Evolutionary conservation across 768 basidiomycete genomes (phyloP).

Genomic region (Rubroboletus satanas): DNA sequence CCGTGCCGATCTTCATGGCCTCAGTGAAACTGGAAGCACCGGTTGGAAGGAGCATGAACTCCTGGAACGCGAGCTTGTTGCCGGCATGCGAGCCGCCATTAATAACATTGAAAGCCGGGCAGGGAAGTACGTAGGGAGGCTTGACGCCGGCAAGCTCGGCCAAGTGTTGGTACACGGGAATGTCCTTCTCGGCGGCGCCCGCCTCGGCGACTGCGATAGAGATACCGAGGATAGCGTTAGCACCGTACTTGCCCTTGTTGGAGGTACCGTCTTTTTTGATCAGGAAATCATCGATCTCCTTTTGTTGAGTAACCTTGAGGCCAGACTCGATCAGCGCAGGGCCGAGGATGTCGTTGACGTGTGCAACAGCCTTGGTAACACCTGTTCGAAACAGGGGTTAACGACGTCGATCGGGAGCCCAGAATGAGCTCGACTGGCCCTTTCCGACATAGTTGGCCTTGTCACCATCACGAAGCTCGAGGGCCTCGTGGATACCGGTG

Average conservation of each 20-base stretch:
- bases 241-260: conserved; percentile 99
- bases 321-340: conserved; percentile 83
- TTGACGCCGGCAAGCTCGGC: conserved; percentile 95
- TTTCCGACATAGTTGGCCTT: conserved; percentile 93
- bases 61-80: conserved; percentile 99
- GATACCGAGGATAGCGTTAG: conserved; percentile 98
- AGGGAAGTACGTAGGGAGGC: conserved; percentile 88
- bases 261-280: conserved; percentile 96
- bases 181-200: conserved; percentile 89
- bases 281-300: conserved; percentile 95
- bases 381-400: conserved; percentile 43
- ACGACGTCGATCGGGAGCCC: not conserved
- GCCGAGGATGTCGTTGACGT: conserved; percentile 90
- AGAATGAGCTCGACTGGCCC: conserved; percentile 47
- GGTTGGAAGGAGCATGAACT: conserved; percentile 98
- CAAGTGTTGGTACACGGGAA: conserved; percentile 95
- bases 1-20: conserved; percentile 97
- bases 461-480: conserved; percentile 97
- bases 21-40: conserved; percentile 90
- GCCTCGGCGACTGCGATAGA: conserved; percentile 94
- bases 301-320: conserved; percentile 84
- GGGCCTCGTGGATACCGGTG: conserved; percentile 96
- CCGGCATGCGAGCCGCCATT: conserved; percentile 99
- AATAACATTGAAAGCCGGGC: conserved; percentile 97
- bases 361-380: conserved; percentile 88